Evolutionary conservation across 345 rosid species (phyloP).

Genomic region (Hirschfeldia incana): DNA sequence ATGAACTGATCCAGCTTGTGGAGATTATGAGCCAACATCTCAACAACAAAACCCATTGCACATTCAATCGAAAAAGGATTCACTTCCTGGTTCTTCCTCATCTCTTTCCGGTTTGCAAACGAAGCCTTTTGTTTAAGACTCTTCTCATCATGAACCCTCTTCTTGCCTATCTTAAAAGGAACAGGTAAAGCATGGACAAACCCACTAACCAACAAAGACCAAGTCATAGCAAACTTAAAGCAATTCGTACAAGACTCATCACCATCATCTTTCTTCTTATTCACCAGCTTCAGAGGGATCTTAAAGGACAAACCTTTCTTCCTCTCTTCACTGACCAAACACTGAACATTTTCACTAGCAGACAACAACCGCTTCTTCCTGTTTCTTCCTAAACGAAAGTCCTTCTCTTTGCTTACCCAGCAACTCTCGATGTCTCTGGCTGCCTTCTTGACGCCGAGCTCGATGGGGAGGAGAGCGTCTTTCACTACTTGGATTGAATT

Average conservation of each 20-base stretch:
- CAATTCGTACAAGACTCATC: conserved; percentile 62
- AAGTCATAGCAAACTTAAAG: conserved; percentile 70
- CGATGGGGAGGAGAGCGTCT: conserved; percentile 62
- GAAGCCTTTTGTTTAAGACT: conserved; percentile 37
- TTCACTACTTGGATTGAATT: conserved; percentile 75
- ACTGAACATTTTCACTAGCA: conserved; percentile 21
- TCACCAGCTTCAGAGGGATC: conserved; percentile 50
- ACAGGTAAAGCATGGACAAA: conserved; percentile 65
- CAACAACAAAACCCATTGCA: conserved; percentile 54
- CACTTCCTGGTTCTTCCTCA: conserved; percentile 41
- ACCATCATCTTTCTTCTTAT: conserved; percentile 45
- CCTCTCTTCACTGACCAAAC: conserved; percentile 51
- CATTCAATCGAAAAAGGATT: conserved; percentile 52
- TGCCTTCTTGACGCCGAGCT: conserved; percentile 62
- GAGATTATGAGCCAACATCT: conserved; percentile 60
- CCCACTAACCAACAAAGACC: conserved; percentile 72
- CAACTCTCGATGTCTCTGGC: conserved; percentile 68
- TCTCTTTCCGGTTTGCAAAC: conserved; percentile 38
- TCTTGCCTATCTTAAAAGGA: conserved; percentile 59
- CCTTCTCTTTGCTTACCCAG: conserved; percentile 51
- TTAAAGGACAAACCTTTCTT: conserved; percentile 59
- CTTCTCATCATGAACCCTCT: conserved; percentile 52
- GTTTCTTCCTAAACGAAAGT: conserved; percentile 31
- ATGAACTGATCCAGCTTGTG: conserved; percentile 63
- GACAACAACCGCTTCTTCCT: conserved; percentile 43